Conservation (phyloP, 352 stramenopile genomes). For the Pythium sp. region DNA sequence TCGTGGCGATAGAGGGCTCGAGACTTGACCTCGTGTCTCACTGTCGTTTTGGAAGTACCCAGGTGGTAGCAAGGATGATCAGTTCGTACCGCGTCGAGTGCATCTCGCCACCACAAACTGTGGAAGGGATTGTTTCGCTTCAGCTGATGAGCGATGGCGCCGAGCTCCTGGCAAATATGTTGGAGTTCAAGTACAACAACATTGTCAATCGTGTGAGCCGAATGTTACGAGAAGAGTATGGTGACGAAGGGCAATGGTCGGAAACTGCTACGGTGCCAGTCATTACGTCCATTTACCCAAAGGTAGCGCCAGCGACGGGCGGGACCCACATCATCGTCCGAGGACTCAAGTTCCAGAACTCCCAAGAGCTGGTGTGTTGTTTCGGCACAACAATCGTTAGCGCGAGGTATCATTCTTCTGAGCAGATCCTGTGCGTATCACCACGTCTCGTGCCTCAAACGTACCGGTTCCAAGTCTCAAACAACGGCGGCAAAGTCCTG, state of each 20-base stretch:
- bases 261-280: slow-evolving; percentile 11
- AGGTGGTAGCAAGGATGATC: slow-evolving; percentile 23
- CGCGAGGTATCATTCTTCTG: slow-evolving; percentile 47
- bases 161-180: slow-evolving; percentile 32
- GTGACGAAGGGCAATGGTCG: background rate
- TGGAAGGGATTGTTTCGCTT: slow-evolving; percentile 36
- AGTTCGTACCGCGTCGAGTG: slow-evolving; percentile 29
- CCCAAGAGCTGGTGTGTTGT: slow-evolving; percentile 69
- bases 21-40: slow-evolving; percentile 54
- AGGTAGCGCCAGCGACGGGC: slow-evolving; percentile 20
- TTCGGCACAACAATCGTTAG: slow-evolving; percentile 62
- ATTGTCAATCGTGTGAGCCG: slow-evolving; percentile 12
- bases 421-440: slow-evolving; percentile 54
- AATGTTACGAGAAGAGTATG: background rate
- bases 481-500: slow-evolving; percentile 63
- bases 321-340: slow-evolving; percentile 72
- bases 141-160: slow-evolving; percentile 37
- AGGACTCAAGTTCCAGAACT: slow-evolving; percentile 78
- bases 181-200: slow-evolving; percentile 49
- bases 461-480: slow-evolving; percentile 80
- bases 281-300: slow-evolving; percentile 20
- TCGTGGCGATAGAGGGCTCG: slow-evolving; percentile 43
- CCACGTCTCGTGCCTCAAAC: slow-evolving; percentile 48
- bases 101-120: slow-evolving; percentile 33
- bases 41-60: slow-evolving; percentile 64